phyloP scores from a whole-genome alignment of 1,284 basidiomycete species.

The Puccinia triticina region DNA sequence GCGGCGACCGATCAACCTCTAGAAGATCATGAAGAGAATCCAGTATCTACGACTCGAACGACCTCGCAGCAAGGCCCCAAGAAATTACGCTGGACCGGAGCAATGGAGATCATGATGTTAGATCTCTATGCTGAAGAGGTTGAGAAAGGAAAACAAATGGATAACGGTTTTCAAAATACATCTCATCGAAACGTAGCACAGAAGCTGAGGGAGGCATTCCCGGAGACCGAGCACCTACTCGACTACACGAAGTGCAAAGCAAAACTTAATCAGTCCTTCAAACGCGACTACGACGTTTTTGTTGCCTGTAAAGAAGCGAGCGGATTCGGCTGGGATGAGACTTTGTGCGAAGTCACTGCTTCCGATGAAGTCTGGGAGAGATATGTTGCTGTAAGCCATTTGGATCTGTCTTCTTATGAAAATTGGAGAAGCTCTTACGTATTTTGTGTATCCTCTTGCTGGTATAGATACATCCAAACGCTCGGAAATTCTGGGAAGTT shows the following conservation, averaged over 20 bases:
- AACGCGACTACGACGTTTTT: background rate
- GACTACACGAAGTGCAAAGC: background rate
- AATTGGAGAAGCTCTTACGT: no score
- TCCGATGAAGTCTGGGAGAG: background rate
- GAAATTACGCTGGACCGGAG: background rate
- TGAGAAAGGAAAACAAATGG: background rate
- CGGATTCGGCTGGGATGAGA: background rate
- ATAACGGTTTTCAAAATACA: background rate
- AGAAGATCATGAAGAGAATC: no score
- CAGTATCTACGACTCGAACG: no score
- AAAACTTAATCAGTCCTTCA: background rate
- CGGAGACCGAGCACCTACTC: background rate
- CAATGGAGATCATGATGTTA: background rate
- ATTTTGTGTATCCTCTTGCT: background rate
- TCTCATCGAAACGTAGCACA: background rate
- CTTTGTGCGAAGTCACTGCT: background rate
- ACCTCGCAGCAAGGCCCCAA: background rate
- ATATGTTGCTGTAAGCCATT: background rate
- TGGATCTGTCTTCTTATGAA: background rate
- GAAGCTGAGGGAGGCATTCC: background rate
- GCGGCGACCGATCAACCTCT: no score
- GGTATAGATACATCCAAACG: background rate
- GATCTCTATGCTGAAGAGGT: background rate
- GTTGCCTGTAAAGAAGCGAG: background rate
- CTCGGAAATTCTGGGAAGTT: background rate